Percentiles rank a stretch among this genome's conserved stretches.
Evolutionary conservation across 805 yeast genomes (phyloP).

Genomic region (Yarrowia sp.): DNA sequence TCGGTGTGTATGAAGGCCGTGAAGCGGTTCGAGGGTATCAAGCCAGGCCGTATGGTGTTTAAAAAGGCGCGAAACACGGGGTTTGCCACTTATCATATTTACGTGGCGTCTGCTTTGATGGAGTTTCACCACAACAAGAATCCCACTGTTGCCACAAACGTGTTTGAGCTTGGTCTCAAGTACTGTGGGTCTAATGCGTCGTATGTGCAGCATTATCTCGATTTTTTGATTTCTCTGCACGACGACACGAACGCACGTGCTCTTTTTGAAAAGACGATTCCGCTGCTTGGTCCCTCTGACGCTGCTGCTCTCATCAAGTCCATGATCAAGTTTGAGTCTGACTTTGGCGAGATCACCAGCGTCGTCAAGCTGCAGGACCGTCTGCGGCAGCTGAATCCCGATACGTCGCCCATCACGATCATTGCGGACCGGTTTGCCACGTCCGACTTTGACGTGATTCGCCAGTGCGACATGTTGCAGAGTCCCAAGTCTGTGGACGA

Average conservation of each 20-base stretch:
- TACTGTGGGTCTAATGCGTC: conserved; percentile 51
- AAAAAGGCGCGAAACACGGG: conserved; percentile 62
- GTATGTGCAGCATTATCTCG: conserved; percentile 65
- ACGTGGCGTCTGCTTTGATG: conserved; percentile 74
- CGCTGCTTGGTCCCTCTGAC: conserved; percentile 46
- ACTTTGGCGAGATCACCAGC: conserved; percentile 65
- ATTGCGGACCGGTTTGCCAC: conserved; percentile 39
- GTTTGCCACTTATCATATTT: conserved; percentile 69
- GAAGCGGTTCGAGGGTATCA: conserved; percentile 62
- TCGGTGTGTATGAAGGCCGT: conserved; percentile 66
- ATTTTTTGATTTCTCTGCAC: conserved; percentile 63
- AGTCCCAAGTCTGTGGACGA: neutral
- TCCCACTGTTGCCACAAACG: conserved; percentile 63
- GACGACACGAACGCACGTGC: conserved; percentile 76
- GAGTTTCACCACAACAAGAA: conserved; percentile 62
- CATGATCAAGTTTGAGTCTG: conserved; percentile 65
- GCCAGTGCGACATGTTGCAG: conserved; percentile 29
- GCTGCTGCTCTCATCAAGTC: conserved; percentile 49
- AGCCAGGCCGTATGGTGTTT: conserved; percentile 70
- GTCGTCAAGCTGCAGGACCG: conserved; percentile 64
- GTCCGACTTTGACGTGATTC: conserved; percentile 30
- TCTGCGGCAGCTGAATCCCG: conserved; percentile 62
- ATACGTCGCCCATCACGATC: conserved; percentile 45
- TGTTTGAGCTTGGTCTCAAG: conserved; percentile 77
- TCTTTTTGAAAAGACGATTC: conserved; percentile 72